phyloP scores from a whole-genome alignment of 345 rosid species.

The Pistacia atlantica region DNA sequence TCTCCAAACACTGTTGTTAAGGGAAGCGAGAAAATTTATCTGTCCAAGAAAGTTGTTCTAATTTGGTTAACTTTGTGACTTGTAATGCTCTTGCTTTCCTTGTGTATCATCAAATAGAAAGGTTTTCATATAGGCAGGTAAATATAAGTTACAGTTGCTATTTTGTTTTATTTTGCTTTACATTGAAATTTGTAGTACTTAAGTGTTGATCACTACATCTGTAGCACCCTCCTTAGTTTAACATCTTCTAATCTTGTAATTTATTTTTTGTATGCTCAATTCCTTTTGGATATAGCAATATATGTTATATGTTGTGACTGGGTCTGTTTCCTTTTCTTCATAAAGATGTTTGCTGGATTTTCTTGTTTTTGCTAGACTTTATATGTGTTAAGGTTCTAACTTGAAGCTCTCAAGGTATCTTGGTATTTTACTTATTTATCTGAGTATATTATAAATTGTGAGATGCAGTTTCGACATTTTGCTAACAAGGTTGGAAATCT shows the following conservation, averaged over 20 bases:
- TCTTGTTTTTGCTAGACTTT: slow-evolving; percentile 10
- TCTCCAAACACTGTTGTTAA: not conserved
- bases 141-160: too few species aligned
- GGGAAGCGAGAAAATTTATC: too few species aligned
- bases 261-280: not conserved
- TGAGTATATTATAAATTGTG: slow-evolving; percentile 22
- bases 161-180: too few species aligned
- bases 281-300: not conserved
- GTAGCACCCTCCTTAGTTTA: too few species aligned
- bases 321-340: not conserved
- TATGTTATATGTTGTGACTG: not conserved
- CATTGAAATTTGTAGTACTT: too few species aligned
- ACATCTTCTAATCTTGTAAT: not conserved
- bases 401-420: not conserved
- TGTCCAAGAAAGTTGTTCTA: too few species aligned
- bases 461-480: slow-evolving; percentile 87
- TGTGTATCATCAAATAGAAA: too few species aligned
- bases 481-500: slow-evolving; percentile 92
- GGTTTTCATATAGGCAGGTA: too few species aligned
- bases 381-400: not conserved
- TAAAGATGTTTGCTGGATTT: slow-evolving; percentile 2
- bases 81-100: too few species aligned
- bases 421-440: not conserved
- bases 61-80: too few species aligned
- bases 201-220: too few species aligned